phyloP scores from a whole-genome alignment of 257 asterid species.

The Phtheirospermum japonicum region DNA sequence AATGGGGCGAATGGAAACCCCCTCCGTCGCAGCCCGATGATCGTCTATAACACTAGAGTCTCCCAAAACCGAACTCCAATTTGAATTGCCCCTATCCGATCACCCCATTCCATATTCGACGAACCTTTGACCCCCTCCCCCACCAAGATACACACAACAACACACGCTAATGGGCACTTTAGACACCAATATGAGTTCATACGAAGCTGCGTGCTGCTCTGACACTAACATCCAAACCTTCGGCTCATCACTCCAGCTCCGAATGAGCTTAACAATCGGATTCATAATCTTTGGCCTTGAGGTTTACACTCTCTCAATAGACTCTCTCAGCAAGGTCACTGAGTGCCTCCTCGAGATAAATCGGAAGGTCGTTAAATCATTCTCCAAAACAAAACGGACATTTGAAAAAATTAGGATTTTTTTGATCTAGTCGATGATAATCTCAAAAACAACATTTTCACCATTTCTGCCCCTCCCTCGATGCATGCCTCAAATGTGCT shows the following conservation, averaged over 20 bases:
- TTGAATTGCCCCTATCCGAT: too few species aligned
- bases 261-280: slow-evolving; percentile 62
- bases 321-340: slow-evolving; percentile 71
- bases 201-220: slow-evolving; percentile 65
- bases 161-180: slow-evolving; percentile 9
- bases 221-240: slow-evolving; percentile 63
- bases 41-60: too few species aligned
- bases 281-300: slow-evolving; percentile 60
- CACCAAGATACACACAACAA: too few species aligned
- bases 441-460: slow-evolving; percentile 60
- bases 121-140: too few species aligned
- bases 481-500: slow-evolving; percentile 59
- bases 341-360: slow-evolving; percentile 69
- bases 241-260: slow-evolving; percentile 55
- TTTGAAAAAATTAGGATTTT: slow-evolving; percentile 63
- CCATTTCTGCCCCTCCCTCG: slow-evolving; percentile 69
- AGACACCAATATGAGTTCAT: slow-evolving; percentile 52
- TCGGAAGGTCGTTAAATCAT: slow-evolving; percentile 63
- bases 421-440: slow-evolving; percentile 73
- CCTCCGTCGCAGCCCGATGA: too few species aligned
- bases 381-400: slow-evolving; percentile 48
- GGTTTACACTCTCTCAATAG: slow-evolving; percentile 60
- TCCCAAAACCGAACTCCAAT: too few species aligned
- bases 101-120: too few species aligned
- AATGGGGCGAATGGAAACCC: too few species aligned